phyloP scores from a whole-genome alignment of 2,329 filamentous ascomycete species.

The Fusarium redolens region DNA sequence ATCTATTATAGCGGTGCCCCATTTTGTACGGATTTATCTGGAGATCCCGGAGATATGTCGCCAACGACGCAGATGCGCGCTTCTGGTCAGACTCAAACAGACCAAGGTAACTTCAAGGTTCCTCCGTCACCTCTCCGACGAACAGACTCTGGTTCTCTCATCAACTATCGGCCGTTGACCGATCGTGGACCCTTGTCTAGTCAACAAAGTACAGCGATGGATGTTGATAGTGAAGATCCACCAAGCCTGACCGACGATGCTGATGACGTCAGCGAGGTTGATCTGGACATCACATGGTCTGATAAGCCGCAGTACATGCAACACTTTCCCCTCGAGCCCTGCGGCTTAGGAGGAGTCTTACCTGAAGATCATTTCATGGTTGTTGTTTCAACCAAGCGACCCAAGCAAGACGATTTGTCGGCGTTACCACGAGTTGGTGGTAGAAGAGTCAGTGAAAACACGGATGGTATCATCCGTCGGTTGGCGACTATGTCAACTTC shows the following conservation, averaged over 20 bases:
- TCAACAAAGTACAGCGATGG: conserved; percentile 41
- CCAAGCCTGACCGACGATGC: conserved; percentile 51
- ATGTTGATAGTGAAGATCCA: conserved; percentile 44
- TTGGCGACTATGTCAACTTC: conserved; percentile 57
- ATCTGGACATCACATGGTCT: conserved; percentile 61
- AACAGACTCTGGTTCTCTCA: conserved; percentile 63
- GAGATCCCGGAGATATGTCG: conserved; percentile 66
- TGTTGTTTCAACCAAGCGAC: conserved; percentile 62
- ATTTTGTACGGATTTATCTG: conserved; percentile 84
- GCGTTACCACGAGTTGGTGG: background rate
- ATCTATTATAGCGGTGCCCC: conserved; percentile 85
- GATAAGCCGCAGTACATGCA: conserved; percentile 54
- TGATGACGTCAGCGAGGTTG: conserved; percentile 53
- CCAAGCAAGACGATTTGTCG: conserved; percentile 44
- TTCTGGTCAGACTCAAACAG: conserved; percentile 53
- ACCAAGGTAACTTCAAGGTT: conserved; percentile 22
- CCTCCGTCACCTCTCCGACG: conserved; percentile 49
- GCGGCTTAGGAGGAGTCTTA: conserved; percentile 67
- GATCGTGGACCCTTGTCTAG: conserved; percentile 45
- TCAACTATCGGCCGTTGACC: conserved; percentile 63
- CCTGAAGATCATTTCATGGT: conserved; percentile 74
- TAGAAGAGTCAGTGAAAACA: conserved; percentile 46
- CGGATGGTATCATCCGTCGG: conserved; percentile 56
- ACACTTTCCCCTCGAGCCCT: conserved; percentile 62
- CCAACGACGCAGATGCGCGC: conserved; percentile 62